A percentile compares a stretch with the other conserved stretches of the same genome.
Conservation (phyloP, 768 basidiomycete species). For the Collybiopsis luxurians region DNA sequence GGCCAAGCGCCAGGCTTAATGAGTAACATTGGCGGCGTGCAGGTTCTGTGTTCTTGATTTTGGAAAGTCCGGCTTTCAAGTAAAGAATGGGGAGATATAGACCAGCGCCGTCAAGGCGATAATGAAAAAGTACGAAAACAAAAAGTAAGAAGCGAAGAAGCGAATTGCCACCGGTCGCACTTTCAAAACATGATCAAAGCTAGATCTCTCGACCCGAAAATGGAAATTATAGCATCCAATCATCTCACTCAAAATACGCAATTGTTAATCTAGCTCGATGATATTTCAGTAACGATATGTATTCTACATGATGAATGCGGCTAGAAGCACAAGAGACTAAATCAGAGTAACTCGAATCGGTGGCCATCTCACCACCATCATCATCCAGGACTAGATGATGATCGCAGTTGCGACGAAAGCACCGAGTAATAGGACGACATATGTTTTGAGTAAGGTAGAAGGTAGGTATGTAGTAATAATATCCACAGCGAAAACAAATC, state of each 20-base stretch:
- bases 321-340: not conserved
- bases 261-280: not conserved
- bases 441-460: not conserved
- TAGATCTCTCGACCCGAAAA: not conserved
- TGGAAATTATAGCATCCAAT: too few relatives aligned
- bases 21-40: not conserved
- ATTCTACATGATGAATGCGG: not conserved
- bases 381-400: too few relatives aligned
- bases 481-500: conserved; percentile 12
- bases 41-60: not conserved
- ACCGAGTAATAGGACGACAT: not conserved
- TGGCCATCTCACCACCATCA: too few relatives aligned
- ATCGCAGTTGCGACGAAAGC: not conserved
- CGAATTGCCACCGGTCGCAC: not conserved
- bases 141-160: conserved; percentile 1
- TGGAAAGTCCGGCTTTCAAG: not conserved
- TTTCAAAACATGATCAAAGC: not conserved
- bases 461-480: not conserved
- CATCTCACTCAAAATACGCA: too few relatives aligned
- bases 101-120: conserved; percentile 5
- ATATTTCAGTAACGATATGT: not conserved
- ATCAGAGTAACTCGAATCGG: not conserved
- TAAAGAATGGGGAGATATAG: not conserved
- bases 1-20: conserved; percentile 4
- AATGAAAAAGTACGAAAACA: not conserved